phyloP scores from a whole-genome alignment of 148 eudicot genomes.

The Rheum nobile region DNA sequence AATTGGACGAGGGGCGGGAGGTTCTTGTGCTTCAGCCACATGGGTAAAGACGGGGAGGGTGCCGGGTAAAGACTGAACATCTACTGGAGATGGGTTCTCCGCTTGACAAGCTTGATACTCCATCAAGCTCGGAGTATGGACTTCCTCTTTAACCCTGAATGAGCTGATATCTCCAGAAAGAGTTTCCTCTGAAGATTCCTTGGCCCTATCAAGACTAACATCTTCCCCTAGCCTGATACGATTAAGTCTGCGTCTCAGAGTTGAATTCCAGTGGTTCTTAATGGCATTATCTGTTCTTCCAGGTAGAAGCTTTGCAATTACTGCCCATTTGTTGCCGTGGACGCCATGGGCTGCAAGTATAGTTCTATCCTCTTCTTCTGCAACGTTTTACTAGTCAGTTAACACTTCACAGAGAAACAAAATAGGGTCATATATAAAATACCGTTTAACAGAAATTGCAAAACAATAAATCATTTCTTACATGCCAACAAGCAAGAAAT shows the following conservation, averaged over 20 bases:
- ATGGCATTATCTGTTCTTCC: constrained; percentile 91
- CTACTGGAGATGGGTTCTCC: constrained; percentile 9
- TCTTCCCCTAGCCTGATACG: constrained; percentile 19
- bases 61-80: not conserved
- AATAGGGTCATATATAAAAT: not conserved
- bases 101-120: constrained; percentile 17
- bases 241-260: constrained; percentile 41
- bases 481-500: not conserved
- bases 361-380: constrained; percentile 69
- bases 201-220: constrained; percentile 28
- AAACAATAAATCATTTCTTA: not conserved
- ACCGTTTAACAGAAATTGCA: not conserved
- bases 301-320: constrained; percentile 63
- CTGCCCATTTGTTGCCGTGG: constrained; percentile 87
- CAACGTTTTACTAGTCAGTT: constrained; percentile 6
- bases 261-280: constrained; percentile 89
- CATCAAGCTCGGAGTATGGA: constrained; percentile 10
- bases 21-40: constrained; percentile 15
- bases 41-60: constrained; percentile 13
- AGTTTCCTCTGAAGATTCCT: constrained; percentile 54
- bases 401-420: not conserved
- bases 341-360: constrained; percentile 52
- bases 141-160: constrained; percentile 24
- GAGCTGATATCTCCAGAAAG: constrained; percentile 40
- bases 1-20: constrained; percentile 42